Conservation (phyloP, 148 eudicot genomes). For the Vaccinium darrowii region DNA sequence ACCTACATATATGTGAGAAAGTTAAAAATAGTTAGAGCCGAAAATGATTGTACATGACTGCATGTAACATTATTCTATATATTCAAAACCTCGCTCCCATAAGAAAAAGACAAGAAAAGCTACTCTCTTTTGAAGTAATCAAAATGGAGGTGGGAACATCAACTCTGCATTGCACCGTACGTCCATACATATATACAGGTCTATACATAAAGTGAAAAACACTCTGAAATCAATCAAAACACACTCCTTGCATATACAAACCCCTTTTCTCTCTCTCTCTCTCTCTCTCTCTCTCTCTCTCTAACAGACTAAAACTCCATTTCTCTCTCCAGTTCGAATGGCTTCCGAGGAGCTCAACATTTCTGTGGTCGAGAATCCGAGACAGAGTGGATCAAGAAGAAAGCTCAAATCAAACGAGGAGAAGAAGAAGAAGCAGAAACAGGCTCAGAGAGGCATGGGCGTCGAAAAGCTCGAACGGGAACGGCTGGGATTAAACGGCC, state of each 20-base stretch:
- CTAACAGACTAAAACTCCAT: neutral
- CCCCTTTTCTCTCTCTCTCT: too few species aligned
- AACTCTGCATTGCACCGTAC: neutral
- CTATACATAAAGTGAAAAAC: neutral
- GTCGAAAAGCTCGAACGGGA: slow-evolving; percentile 68
- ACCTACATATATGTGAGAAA: too few species aligned
- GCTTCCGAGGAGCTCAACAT: slow-evolving; percentile 11
- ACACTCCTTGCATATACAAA: neutral
- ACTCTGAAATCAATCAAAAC: neutral
- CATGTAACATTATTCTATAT: too few species aligned
- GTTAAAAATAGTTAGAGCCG: too few species aligned
- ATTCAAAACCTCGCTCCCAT: too few species aligned
- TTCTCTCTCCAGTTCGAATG: slow-evolving; percentile 15
- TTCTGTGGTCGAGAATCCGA: neutral
- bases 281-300: neutral
- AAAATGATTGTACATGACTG: too few species aligned
- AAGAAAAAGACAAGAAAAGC: neutral
- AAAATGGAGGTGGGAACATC: neutral
- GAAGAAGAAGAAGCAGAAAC: slow-evolving; percentile 28
- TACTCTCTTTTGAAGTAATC: neutral
- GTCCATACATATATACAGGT: neutral
- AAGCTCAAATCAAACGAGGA: slow-evolving; percentile 23
- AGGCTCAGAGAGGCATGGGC: slow-evolving; percentile 61
- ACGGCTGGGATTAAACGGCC: slow-evolving; percentile 13
- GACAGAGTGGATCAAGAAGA: slow-evolving; percentile 24